phyloP scores from a whole-genome alignment of 2,329 filamentous ascomycete genomes.

The Xylogone sp. region DNA sequence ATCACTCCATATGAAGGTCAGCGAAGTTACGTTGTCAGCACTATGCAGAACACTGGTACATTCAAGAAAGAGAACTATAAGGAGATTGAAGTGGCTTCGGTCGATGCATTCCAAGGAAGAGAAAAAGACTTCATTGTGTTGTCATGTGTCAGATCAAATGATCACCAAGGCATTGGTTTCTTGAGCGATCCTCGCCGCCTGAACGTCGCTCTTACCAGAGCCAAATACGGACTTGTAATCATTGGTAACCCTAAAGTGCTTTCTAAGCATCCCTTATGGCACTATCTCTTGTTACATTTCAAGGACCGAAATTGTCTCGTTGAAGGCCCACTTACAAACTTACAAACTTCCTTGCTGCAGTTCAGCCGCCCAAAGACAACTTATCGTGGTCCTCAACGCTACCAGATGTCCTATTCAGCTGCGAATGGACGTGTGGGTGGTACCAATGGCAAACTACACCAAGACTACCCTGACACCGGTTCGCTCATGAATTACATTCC shows the following conservation, averaged over 20 bases:
- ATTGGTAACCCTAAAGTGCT: constrained; percentile 96
- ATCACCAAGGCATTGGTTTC: constrained; percentile 98
- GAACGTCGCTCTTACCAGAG: constrained; percentile 94
- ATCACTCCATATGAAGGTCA: constrained; percentile 99
- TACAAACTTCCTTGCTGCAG: constrained; percentile 93
- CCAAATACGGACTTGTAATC: constrained; percentile 94
- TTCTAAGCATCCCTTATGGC: constrained; percentile 97
- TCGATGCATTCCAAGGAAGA: constrained; percentile 97
- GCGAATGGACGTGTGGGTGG: constrained; percentile 28
- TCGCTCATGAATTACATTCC: constrained; percentile 95
- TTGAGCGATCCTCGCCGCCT: constrained; percentile 94
- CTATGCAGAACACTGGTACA: constrained; percentile 97
- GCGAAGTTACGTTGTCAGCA: constrained; percentile 95
- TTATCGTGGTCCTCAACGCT: constrained; percentile 84
- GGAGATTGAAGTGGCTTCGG: constrained; percentile 95
- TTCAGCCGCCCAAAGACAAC: constrained; percentile 92
- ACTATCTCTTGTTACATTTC: constrained; percentile 91
- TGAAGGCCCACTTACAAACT: constrained; percentile 88
- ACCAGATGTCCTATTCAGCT: constrained; percentile 69
- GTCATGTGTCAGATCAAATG: constrained; percentile 96
- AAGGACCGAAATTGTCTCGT: constrained; percentile 96
- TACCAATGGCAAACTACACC: constrained; percentile 27
- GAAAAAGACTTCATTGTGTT: constrained; percentile 99
- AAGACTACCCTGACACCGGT: constrained; percentile 58
- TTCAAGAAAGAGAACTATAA: constrained; percentile 99